phyloP scores from a whole-genome alignment of 2,329 filamentous ascomycete species.

The Hymenoscyphus albidus region DNA sequence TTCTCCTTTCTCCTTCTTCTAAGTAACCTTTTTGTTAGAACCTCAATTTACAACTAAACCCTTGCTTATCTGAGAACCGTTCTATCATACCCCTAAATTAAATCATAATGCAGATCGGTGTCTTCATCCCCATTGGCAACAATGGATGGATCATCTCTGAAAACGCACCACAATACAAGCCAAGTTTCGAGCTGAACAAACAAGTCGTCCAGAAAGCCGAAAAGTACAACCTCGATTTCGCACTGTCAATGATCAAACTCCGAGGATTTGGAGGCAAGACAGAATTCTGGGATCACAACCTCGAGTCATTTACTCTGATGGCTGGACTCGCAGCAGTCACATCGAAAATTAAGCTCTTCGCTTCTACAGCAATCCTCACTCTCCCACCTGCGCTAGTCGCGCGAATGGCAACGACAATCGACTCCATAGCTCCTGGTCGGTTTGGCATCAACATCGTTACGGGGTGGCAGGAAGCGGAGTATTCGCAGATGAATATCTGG shows the following conservation, averaged over 20 bases:
- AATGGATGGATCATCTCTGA: slow-evolving; percentile 37
- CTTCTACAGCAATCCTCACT: slow-evolving; percentile 34
- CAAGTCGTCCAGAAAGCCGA: slow-evolving; percentile 33
- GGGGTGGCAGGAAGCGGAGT: slow-evolving; percentile 36
- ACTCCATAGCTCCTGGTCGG: slow-evolving; percentile 34
- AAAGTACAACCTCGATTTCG: slow-evolving; percentile 34
- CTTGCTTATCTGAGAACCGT: background rate
- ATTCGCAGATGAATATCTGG: slow-evolving; percentile 36
- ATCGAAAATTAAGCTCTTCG: slow-evolving; percentile 36
- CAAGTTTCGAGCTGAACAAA: slow-evolving; percentile 35
- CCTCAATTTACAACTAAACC: too few species aligned
- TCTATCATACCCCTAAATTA: background rate
- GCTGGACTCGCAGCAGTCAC: slow-evolving; percentile 35
- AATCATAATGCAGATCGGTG: slow-evolving; percentile 21
- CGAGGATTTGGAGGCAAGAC: slow-evolving; percentile 35
- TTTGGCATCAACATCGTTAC: slow-evolving; percentile 37
- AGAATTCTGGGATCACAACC: slow-evolving; percentile 37
- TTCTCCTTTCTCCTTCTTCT: background rate
- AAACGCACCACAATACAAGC: slow-evolving; percentile 35
- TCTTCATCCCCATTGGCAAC: slow-evolving; percentile 31
- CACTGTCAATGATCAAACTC: slow-evolving; percentile 35
- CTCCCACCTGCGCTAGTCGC: slow-evolving; percentile 34
- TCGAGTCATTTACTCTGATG: slow-evolving; percentile 37
- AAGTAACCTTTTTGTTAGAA: background rate
- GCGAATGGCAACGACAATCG: slow-evolving; percentile 35